phyloP scores from a whole-genome alignment of 2,329 filamentous ascomycete species.

The Neospermospora avenae region DNA sequence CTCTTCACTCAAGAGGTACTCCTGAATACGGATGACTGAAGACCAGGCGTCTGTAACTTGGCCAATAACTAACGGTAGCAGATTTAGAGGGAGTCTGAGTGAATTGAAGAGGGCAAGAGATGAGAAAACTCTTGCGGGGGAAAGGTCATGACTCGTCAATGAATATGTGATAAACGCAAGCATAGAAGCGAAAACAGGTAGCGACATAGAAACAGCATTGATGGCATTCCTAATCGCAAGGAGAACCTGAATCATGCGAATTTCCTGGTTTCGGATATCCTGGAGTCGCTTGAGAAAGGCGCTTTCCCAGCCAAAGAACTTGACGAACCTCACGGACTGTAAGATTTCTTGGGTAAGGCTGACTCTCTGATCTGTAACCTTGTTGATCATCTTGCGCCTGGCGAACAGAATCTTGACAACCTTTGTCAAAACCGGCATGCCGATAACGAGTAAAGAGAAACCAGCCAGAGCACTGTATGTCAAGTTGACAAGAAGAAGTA shows the following conservation, averaged over 20 bases:
- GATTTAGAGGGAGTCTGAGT: constrained; percentile 82
- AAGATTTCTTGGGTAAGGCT: constrained; percentile 90
- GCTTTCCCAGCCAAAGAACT: constrained; percentile 93
- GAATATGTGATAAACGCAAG: constrained; percentile 84
- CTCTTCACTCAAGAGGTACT: constrained; percentile 85
- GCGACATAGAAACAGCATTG: constrained; percentile 57
- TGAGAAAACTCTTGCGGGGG: constrained; percentile 81
- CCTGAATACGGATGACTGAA: constrained; percentile 79
- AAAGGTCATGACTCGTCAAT: constrained; percentile 61
- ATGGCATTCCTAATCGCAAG: constrained; percentile 68
- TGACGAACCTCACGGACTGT: constrained; percentile 89
- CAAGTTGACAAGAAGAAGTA: constrained; percentile 80
- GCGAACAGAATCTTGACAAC: constrained; percentile 75
- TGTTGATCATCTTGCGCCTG: constrained; percentile 79
- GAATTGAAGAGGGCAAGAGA: constrained; percentile 93
- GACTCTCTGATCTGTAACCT: constrained; percentile 88
- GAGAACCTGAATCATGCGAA: constrained; percentile 78
- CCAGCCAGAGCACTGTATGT: constrained; percentile 87
- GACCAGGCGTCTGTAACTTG: constrained; percentile 88
- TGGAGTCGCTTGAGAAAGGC: constrained; percentile 77
- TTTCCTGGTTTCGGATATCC: constrained; percentile 71
- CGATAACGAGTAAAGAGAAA: constrained; percentile 76
- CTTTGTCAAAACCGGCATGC: constrained; percentile 72
- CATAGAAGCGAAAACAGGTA: constrained; percentile 91
- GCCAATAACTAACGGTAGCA: constrained; percentile 83